Conservation (phyloP, 805 yeast genomes). For the Kluyveromyces wickerhamii region DNA sequence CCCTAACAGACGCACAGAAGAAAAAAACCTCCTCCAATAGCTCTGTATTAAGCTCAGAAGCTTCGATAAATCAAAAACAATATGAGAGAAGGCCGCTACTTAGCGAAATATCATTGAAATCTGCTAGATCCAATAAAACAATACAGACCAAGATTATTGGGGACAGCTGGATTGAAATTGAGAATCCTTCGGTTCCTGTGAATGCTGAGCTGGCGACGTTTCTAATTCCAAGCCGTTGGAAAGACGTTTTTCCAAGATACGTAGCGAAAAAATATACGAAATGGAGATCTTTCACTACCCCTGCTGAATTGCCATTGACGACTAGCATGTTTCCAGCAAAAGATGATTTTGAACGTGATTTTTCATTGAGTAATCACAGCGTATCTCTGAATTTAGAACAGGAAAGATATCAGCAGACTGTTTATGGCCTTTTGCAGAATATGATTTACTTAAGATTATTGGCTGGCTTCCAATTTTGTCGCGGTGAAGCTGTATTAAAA, state of each 20-base stretch:
- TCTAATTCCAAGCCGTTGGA: slow-evolving; percentile 79
- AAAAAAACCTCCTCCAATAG: background rate
- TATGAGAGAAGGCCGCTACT: background rate
- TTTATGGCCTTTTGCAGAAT: slow-evolving; percentile 65
- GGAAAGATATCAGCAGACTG: slow-evolving; percentile 39
- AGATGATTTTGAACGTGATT: slow-evolving; percentile 61
- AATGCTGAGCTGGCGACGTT: slow-evolving; percentile 46
- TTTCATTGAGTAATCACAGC: slow-evolving; percentile 76
- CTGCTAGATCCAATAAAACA: background rate
- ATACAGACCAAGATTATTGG: slow-evolving; percentile 6
- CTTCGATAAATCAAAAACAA: background rate
- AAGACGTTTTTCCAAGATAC: slow-evolving; percentile 73
- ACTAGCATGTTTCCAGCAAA: slow-evolving; percentile 69
- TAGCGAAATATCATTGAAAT: background rate
- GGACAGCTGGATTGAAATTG: slow-evolving; percentile 50
- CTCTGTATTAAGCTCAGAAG: background rate
- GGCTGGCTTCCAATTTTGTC: slow-evolving; percentile 86
- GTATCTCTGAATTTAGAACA: slow-evolving; percentile 56
- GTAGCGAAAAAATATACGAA: slow-evolving; percentile 63
- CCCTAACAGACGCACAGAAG: too few species aligned
- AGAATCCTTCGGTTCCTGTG: slow-evolving; percentile 70
- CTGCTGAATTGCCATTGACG: slow-evolving; percentile 84
- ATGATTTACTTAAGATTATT: slow-evolving; percentile 79
- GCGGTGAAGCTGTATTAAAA: slow-evolving; percentile 56
- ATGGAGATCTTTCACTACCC: slow-evolving; percentile 90